Percentiles rank a stretch among this genome's conserved stretches.
Evolutionary conservation across 176 grass and related monocot genomes (phyloP).

Genomic region (Oryza brachyantha): DNA sequence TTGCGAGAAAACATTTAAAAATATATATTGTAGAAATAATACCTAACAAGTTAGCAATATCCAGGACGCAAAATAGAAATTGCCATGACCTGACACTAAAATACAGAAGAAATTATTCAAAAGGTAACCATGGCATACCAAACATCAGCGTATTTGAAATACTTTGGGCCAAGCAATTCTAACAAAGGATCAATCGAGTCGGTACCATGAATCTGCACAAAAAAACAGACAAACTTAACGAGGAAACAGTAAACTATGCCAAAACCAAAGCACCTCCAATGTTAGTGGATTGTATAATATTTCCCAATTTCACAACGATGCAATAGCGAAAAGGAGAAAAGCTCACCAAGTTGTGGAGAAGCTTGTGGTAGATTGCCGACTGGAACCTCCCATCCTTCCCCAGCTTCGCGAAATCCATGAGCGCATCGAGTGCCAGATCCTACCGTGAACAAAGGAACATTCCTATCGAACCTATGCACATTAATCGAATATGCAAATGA

Average conservation of each 20-base stretch:
- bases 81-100: background rate
- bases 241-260: background rate
- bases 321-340: background rate
- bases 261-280: background rate
- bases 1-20: constrained; percentile 13
- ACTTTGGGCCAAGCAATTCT: constrained; percentile 68
- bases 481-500: background rate
- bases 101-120: constrained; percentile 6
- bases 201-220: constrained; percentile 54
- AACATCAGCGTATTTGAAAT: constrained; percentile 80
- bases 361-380: constrained; percentile 66
- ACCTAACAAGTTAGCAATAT: background rate
- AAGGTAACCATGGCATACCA: constrained; percentile 43
- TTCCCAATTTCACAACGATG: background rate
- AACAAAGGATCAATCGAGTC: constrained; percentile 52
- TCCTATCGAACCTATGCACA: background rate
- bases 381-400: constrained; percentile 78
- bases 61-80: background rate
- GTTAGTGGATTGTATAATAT: background rate
- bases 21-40: background rate
- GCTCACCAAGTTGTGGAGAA: constrained; percentile 66
- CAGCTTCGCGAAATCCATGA: constrained; percentile 94
- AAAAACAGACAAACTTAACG: background rate
- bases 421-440: constrained; percentile 83
- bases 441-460: constrained; percentile 2